A percentile compares a stretch with the other conserved stretches of the same genome.
These are phyloP conservation scores for Leishmania tarentolae DNA, from an alignment of 208 protist species.

Conservation along the genomic window DNA sequence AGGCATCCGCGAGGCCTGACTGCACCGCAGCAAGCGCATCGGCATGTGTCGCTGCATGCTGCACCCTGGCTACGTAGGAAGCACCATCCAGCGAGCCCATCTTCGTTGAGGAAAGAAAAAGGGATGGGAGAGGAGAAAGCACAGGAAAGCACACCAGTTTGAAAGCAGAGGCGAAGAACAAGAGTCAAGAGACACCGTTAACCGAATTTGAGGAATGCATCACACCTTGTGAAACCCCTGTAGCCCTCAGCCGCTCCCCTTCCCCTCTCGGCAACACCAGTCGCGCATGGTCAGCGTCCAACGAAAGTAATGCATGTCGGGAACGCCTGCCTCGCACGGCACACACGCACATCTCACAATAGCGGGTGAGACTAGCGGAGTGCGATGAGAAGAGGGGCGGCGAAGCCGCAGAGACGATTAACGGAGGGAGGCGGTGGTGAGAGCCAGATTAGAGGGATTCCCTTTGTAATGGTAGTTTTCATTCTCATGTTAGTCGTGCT, in stretches of 20 bases:
- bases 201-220: not conserved
- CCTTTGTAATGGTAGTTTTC: not conserved
- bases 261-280: not conserved
- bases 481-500: not conserved
- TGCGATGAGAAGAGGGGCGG: not conserved
- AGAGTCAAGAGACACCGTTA: not conserved
- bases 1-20: conserved; percentile 32
- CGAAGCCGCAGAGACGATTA: not conserved
- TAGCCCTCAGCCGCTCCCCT: not conserved
- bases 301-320: not conserved
- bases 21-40: conserved; percentile 20
- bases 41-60: conserved; percentile 1
- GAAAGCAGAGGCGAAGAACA: not conserved
- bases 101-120: not conserved
- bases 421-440: not conserved
- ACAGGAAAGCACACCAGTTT: not conserved
- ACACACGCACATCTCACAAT: not conserved
- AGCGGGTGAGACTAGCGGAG: not conserved
- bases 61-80: conserved; percentile 13
- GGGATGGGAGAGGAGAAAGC: conserved; percentile 7
- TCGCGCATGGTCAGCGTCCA: not conserved
- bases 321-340: not conserved
- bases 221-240: too few species aligned
- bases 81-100: not conserved
- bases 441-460: not conserved